Conservation (phyloP, 495 filamentous ascomycete species). For the Polyplosphaeria fusca region DNA sequence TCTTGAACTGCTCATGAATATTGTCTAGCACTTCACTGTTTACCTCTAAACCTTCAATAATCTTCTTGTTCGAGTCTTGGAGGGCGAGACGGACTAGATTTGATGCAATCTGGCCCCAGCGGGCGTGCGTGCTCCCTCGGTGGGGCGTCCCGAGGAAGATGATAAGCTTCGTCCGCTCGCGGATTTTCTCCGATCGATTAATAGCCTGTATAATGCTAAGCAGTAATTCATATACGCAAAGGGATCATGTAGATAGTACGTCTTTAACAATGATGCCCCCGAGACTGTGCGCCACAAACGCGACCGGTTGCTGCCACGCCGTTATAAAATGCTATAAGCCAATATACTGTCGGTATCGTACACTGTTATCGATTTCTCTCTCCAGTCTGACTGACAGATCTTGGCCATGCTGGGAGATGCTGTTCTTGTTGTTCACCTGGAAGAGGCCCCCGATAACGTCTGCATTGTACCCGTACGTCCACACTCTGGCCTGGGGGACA, state of each 20-base stretch:
- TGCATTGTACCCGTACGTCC: constrained; percentile 48
- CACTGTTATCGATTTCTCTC: constrained; percentile 37
- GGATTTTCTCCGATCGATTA: constrained; percentile 34
- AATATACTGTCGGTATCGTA: constrained; percentile 13
- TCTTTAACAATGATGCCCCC: constrained; percentile 47
- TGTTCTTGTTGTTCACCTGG: constrained; percentile 42
- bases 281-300: constrained; percentile 45
- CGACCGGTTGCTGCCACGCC: constrained; percentile 33
- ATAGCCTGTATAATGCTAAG: constrained; percentile 6
- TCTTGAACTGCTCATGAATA: constrained; percentile 41
- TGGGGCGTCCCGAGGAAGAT: constrained; percentile 48
- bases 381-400: constrained; percentile 36
- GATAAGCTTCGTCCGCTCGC: constrained; percentile 38
- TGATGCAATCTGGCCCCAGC: constrained; percentile 38
- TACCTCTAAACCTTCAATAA: constrained; percentile 37
- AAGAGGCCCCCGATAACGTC: constrained; percentile 41
- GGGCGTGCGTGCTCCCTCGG: constrained; percentile 39
- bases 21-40: constrained; percentile 44
- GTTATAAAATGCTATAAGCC: constrained; percentile 10
- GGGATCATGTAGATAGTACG: constrained; percentile 31
- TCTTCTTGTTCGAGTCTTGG: constrained; percentile 36
- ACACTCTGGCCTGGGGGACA: constrained; percentile 42
- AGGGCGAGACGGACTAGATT: constrained; percentile 35
- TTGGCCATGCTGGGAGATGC: constrained; percentile 38
- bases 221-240: background rate